phyloP scores from a whole-genome alignment of 352 stramenopile species.

The Globisporangium nodosum region DNA sequence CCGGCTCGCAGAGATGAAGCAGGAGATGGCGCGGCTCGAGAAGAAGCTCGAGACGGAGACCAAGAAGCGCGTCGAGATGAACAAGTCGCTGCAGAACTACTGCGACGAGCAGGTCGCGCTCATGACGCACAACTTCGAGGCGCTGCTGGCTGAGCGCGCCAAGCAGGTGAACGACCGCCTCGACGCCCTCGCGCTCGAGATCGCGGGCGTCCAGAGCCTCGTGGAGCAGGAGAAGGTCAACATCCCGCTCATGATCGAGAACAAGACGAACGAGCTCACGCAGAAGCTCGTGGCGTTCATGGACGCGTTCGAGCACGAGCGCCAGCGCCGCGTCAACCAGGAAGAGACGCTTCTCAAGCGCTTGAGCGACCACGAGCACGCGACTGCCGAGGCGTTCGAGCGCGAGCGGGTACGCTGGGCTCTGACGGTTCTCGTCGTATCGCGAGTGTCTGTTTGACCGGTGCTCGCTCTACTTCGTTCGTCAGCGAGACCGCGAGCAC shows the following conservation, averaged over 20 bases:
- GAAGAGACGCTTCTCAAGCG: slow-evolving; percentile 91
- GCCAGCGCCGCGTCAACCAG: slow-evolving; percentile 66
- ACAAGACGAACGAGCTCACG: slow-evolving; percentile 84
- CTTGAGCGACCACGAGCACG: slow-evolving; percentile 83
- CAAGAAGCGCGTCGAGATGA: slow-evolving; percentile 93
- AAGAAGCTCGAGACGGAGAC: slow-evolving; percentile 90
- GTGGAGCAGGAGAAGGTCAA: slow-evolving; percentile 84
- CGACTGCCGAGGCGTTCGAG: slow-evolving; percentile 67
- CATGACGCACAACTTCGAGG: slow-evolving; percentile 80
- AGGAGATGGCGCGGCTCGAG: slow-evolving; percentile 90
- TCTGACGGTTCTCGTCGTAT: background rate
- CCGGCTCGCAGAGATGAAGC: slow-evolving; percentile 88
- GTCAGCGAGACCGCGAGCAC: slow-evolving; percentile 36
- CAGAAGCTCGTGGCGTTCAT: slow-evolving; percentile 88
- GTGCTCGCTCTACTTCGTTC: background rate
- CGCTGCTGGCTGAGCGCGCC: slow-evolving; percentile 73
- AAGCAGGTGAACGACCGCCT: slow-evolving; percentile 72
- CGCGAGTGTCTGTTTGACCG: background rate
- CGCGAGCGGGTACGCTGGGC: slow-evolving; percentile 36
- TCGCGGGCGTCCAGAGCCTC: slow-evolving; percentile 71
- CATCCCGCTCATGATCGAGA: slow-evolving; percentile 89
- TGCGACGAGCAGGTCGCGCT: slow-evolving; percentile 85
- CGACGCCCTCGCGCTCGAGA: slow-evolving; percentile 61
- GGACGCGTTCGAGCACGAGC: slow-evolving; percentile 85
- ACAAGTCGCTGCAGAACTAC: slow-evolving; percentile 88